Evolutionary conservation across 2,329 filamentous ascomycete species (phyloP).

Genomic region (Aspergillus spinulosporus): DNA sequence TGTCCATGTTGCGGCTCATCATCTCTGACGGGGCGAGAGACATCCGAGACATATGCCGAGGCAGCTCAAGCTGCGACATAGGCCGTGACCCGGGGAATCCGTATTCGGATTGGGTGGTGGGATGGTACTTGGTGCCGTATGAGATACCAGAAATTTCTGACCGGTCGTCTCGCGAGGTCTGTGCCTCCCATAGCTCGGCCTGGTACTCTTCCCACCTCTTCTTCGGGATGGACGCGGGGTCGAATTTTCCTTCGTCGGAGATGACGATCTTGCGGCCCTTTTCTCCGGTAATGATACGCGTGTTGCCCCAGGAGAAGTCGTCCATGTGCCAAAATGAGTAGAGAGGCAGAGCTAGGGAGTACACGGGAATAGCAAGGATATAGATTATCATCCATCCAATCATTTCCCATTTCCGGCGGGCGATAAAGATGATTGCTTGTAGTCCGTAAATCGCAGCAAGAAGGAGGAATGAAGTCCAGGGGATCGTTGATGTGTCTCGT

Average conservation of each 20-base stretch:
- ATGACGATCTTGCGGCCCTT: constrained; percentile 89
- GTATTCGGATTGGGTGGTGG: constrained; percentile 69
- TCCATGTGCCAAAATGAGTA: constrained; percentile 99
- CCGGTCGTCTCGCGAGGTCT: constrained; percentile 77
- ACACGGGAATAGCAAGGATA: constrained; percentile 84
- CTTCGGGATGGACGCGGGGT: constrained; percentile 85
- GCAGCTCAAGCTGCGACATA: constrained; percentile 61
- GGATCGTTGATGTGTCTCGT: constrained; percentile 64
- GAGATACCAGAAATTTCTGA: constrained; percentile 93
- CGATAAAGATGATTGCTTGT: constrained; percentile 94
- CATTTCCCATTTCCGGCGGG: constrained; percentile 98
- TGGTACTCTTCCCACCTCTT: constrained; percentile 99
- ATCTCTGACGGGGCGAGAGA: constrained; percentile 77
- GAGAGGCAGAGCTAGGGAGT: constrained; percentile 83
- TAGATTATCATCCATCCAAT: constrained; percentile 99
- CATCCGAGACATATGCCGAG: constrained; percentile 65
- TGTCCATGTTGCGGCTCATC: constrained; percentile 63
- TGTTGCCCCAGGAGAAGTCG: constrained; percentile 99
- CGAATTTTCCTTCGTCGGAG: constrained; percentile 96
- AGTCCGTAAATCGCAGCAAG: constrained; percentile 96
- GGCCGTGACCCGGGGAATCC: constrained; percentile 63
- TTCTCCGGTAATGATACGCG: constrained; percentile 93
- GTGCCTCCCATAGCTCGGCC: constrained; percentile 93
- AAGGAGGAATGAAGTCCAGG: constrained; percentile 83
- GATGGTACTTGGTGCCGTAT: constrained; percentile 81